Base-by-base conservation (phyloP, 192 early-diverging fungal species). In the Ambispora gerdemannii region DNA sequence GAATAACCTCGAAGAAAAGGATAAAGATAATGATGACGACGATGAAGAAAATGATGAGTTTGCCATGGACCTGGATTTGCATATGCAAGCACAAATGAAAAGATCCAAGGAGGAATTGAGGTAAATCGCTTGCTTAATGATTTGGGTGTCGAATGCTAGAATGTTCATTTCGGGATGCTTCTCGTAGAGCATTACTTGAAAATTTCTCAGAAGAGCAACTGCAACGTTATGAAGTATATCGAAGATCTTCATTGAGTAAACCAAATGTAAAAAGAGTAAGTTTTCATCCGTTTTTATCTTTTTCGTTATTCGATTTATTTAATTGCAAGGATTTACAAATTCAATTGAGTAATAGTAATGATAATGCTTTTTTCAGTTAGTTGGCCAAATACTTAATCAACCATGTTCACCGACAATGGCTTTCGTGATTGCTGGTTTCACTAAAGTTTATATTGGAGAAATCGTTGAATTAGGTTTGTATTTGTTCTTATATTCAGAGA, bases 391-490 rank as follows among this genome's bases (percentile, higher is more conserved):
- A 17, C 73, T 91, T n/a, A 89, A 90, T 71, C 89, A 91, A 74
- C 87, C 87, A 70, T 80, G 86, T 33, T 87, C 85, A 11, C 80
- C 80, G 31, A 92, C 87, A 7, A 81, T 89, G 79, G 86, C 87
- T 0, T 89, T 94, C 78, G 90, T 95, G 3, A 85, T 95, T 0
- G 91, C 91, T 50, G 93, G 94, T n/a, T 93, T 92, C 58, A 81
- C 87, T 20, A 96, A 96, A 67, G 87, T 96, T 4, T 96, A 92
- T 83, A 87, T 96, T 3, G 94, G 93, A 25, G 91, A 96, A 74
- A 89, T 96, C 66, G 83, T 92, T 17, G 94, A 96, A 75, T 81
- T 82, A 61, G 88, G 86, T 87, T n/a, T n/a, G 75, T 63, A 50
- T 49, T 7, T 50, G 7, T 28, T 3, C 4, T n/a, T 31, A 51